Evolutionary conservation across 169 alveolate genomes (phyloP), one percentile per base, ranked within the genome.

Genomic region (Plasmodium relictum): DNA sequence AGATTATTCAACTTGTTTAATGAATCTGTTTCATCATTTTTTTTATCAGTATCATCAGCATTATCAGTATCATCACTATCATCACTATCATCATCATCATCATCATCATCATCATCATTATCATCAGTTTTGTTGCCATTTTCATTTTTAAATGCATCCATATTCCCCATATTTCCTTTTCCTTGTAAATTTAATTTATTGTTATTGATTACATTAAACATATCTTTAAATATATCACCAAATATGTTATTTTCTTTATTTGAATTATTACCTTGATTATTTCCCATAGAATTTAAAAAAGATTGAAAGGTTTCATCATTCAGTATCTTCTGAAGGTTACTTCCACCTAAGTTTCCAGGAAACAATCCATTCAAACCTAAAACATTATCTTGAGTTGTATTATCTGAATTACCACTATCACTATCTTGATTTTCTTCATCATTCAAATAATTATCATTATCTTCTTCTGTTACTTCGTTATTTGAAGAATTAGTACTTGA

Each of bases 181-280:
- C 4, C 52, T 14, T 63, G 5, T 12, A 26, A 6, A 63, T 63
- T 9, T 0, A 39, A 31, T 9, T 63, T 63, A 7, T 44, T 12
- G 0, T 44, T 24, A 58, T 59, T 18, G 9, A 73, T 37, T n/a
- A 37, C 24, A 26, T 12, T 73, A 10, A 73, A 3, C 69, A 73
- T 73, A 56, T 58, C 88, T 37, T 73, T 73, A 73, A 58, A 73
- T 12, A 73, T 20, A n/a, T 9, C 54, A 9, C 71, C 88, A 24
- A 12, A 48, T 39, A 37, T 58, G 41, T 44, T 31, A n/a, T 3
- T 10, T 1, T 18, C 9, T 12, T 56, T 59, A 20, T 48, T 59
- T n/a, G 10, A 3, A 45, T 22, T 22, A 20, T 18, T n/a, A 26
- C 39, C 37, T 48, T 37, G 59, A 16, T 45, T 65, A 44, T 70